Percentiles rank a stretch among this genome's conserved stretches.
Evolutionary conservation across 495 filamentous ascomycete species (phyloP).

Genomic region (Hypoxylon lienhwacheense): DNA sequence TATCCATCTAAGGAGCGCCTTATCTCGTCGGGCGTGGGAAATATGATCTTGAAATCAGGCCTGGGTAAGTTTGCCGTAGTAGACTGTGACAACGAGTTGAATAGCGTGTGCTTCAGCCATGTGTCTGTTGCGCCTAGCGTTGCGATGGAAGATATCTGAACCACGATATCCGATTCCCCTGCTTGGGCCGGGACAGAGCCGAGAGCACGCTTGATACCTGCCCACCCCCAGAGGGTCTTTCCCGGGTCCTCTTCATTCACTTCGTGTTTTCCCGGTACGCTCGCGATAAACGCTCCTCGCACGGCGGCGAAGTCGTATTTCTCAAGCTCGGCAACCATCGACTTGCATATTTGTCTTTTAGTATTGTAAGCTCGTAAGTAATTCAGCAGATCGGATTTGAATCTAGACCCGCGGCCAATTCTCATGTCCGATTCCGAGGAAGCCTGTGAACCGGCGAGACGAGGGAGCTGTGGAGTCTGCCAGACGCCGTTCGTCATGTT

Average conservation of each 20-base stretch:
- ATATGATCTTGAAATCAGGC: constrained; percentile 63
- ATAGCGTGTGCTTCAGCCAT: constrained; percentile 73
- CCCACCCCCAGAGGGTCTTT: constrained; percentile 72
- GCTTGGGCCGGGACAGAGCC: constrained; percentile 48
- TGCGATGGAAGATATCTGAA: constrained; percentile 83
- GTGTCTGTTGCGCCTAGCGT: constrained; percentile 71
- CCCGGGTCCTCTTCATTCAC: constrained; percentile 45
- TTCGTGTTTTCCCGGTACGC: constrained; percentile 69
- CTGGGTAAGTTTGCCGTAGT: constrained; percentile 17
- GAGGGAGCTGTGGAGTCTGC: constrained; percentile 73
- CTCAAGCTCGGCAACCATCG: constrained; percentile 58
- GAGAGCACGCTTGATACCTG: constrained; percentile 64
- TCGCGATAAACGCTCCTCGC: constrained; percentile 73
- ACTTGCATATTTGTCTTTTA: constrained; percentile 48
- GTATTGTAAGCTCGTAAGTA: constrained; percentile 73
- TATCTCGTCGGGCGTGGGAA: constrained; percentile 79
- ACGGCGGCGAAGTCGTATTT: constrained; percentile 71
- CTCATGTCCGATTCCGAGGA: constrained; percentile 1
- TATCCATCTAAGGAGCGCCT: constrained; percentile 81
- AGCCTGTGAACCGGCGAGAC: constrained; percentile 4
- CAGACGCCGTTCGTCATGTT: constrained; percentile 88
- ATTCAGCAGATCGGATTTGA: constrained; percentile 73
- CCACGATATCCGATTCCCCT: constrained; percentile 61
- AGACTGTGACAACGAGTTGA: constrained; percentile 41
- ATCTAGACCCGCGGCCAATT: constrained; percentile 65